Evolutionary conservation across 805 yeast species (phyloP).

Genomic region (Yarrowia bubula): DNA sequence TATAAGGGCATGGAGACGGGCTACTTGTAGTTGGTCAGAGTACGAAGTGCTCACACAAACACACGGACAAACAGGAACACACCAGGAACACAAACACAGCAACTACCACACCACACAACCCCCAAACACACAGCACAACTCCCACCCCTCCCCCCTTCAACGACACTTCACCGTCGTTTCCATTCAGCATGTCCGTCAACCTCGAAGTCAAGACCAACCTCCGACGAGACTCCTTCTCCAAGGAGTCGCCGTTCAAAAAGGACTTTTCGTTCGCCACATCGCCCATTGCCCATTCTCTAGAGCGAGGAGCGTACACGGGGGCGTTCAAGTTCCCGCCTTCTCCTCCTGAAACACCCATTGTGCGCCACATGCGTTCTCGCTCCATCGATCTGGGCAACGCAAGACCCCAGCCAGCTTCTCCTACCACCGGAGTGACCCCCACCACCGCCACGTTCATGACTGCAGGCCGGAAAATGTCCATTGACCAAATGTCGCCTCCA

Average conservation of each 20-base stretch:
- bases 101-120: neutral
- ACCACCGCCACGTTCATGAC: slow-evolving; percentile 26
- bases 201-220: slow-evolving; percentile 17
- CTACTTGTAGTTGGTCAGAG: too few species aligned
- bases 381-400: slow-evolving; percentile 15
- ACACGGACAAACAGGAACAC: neutral
- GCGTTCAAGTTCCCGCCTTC: slow-evolving; percentile 23
- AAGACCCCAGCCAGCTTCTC: neutral
- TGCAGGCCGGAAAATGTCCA: slow-evolving; percentile 7
- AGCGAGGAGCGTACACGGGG: neutral
- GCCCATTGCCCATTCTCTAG: slow-evolving; percentile 23
- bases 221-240: slow-evolving; percentile 15
- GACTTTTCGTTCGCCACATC: slow-evolving; percentile 23
- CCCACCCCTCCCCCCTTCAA: neutral
- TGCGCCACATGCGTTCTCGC: slow-evolving; percentile 2
- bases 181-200: neutral
- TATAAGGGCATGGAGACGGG: neutral
- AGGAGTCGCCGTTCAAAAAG: slow-evolving; percentile 24
- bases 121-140: neutral
- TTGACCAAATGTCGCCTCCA: slow-evolving; percentile 19
- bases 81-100: neutral
- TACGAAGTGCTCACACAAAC: neutral
- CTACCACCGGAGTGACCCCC: slow-evolving; percentile 11
- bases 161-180: neutral
- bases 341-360: slow-evolving; percentile 20